These are phyloP conservation scores for Calamus simplicifolius DNA, from an alignment of 176 grass and related monocot species.

Conservation along the genomic window DNA sequence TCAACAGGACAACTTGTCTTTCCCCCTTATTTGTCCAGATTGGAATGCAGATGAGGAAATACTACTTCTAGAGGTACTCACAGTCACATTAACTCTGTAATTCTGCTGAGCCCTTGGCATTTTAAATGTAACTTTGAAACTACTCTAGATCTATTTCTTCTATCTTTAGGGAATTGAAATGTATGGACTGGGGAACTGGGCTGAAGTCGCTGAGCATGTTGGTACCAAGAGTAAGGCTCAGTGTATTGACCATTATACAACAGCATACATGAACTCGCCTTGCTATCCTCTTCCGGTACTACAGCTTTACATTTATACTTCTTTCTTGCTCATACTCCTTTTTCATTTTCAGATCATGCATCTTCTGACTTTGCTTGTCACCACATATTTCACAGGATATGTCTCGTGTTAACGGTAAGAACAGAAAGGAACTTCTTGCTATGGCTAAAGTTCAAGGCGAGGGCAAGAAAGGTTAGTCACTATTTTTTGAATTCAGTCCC, in stretches of 20 bases:
- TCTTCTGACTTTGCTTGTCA: constrained; percentile 19
- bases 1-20: constrained; percentile 93
- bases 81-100: not conserved
- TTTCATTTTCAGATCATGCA: constrained; percentile 13
- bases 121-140: no score
- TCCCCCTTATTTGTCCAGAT: constrained; percentile 86
- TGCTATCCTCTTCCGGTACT: constrained; percentile 95
- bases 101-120: no score
- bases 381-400: constrained; percentile 51
- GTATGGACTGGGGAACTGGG: constrained; percentile 97
- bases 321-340: constrained; percentile 15
- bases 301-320: not conserved
- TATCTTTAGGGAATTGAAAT: constrained; percentile 92
- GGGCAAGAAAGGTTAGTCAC: constrained; percentile 73
- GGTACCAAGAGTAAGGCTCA: constrained; percentile 86
- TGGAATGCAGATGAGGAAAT: constrained; percentile 99
- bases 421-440: constrained; percentile 93
- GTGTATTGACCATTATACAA: constrained; percentile 97
- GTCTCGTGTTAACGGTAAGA: constrained; percentile 97
- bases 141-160: not conserved
- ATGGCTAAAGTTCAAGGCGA: constrained; percentile 99
- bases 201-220: constrained; percentile 96
- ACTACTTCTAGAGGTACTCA: constrained; percentile 82
- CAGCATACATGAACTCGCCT: constrained; percentile 92
- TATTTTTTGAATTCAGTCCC: not conserved